Evolutionary conservation across 1,284 basidiomycete genomes (phyloP).

Genomic region (Dichomitus squalens): DNA sequence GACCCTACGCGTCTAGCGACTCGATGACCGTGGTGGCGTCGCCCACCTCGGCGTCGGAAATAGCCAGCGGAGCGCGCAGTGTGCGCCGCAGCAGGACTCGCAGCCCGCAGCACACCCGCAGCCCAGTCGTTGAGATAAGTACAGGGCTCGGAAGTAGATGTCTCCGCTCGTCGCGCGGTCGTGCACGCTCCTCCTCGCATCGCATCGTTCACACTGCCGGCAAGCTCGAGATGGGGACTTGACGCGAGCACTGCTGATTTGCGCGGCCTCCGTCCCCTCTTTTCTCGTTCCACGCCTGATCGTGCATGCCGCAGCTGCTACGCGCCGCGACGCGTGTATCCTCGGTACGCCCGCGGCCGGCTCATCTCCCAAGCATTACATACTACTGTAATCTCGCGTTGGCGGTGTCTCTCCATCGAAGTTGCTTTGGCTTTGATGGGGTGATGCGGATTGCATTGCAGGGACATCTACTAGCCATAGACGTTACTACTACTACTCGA

Average conservation of each 20-base stretch:
- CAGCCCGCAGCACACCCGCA: no score
- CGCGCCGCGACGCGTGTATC: neutral
- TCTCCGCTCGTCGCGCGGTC: neutral
- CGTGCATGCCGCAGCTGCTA: neutral
- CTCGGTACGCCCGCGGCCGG: neutral
- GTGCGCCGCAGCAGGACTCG: no score
- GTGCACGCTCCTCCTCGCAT: neutral
- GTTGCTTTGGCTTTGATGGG: no score
- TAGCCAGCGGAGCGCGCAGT: no score
- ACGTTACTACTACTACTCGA: slow-evolving; percentile 10
- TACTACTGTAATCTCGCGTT: neutral
- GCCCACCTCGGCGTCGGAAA: no score
- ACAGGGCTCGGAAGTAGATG: no score
- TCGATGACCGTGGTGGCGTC: no score
- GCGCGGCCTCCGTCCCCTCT: neutral
- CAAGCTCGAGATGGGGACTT: neutral
- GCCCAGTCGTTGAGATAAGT: no score
- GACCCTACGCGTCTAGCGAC: no score
- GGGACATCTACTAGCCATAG: slow-evolving; percentile 8
- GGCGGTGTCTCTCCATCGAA: neutral
- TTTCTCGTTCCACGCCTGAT: neutral
- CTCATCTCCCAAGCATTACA: neutral
- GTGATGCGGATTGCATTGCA: slow-evolving; percentile 1
- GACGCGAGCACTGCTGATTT: neutral
- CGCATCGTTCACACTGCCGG: neutral